A percentile compares a stretch with the other conserved stretches of the same genome.
Evolutionary conservation across 2,329 filamentous ascomycete species (phyloP).

Genomic region (Fusarium transvaalense): DNA sequence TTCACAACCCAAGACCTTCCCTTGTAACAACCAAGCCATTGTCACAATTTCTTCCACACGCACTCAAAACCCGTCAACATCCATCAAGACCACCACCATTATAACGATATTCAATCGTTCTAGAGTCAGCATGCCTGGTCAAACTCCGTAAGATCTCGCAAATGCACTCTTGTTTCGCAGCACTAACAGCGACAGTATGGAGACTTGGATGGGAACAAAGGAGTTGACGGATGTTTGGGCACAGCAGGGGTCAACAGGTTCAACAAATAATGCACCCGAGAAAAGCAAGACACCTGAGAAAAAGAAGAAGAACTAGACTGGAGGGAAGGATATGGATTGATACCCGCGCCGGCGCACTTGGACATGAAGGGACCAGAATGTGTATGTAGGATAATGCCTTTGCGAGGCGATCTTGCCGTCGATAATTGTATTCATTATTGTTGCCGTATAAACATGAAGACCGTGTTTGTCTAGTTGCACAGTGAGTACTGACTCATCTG

Average conservation of each 20-base stretch:
- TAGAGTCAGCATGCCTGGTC: conserved; percentile 24
- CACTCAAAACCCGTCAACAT: not conserved
- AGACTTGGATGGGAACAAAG: conserved; percentile 6
- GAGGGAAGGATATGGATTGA: conserved; percentile 16
- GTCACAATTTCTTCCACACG: not conserved
- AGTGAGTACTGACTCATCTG: conserved; percentile 12
- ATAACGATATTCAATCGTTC: not conserved
- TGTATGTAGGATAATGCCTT: conserved; percentile 8
- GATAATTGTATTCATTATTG: conserved; percentile 26
- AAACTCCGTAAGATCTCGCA: conserved; percentile 1
- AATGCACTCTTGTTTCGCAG: not conserved
- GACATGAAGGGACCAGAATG: conserved; percentile 23
- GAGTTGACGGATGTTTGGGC: conserved; percentile 35
- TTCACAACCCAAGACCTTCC: not conserved
- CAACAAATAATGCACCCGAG: not conserved
- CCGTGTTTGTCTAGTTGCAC: conserved; percentile 16
- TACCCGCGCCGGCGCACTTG: conserved; percentile 40
- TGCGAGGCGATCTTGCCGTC: conserved; percentile 10
- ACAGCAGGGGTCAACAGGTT: conserved; percentile 16
- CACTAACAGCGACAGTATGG: conserved; percentile 26
- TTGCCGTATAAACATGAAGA: conserved; percentile 16
- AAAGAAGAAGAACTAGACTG: not conserved
- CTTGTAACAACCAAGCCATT: not conserved
- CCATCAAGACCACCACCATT: not conserved
- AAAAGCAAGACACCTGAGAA: not conserved